phyloP scores from a whole-genome alignment of 2,329 filamentous ascomycete genomes.

The Fusarium sarcochroum region DNA sequence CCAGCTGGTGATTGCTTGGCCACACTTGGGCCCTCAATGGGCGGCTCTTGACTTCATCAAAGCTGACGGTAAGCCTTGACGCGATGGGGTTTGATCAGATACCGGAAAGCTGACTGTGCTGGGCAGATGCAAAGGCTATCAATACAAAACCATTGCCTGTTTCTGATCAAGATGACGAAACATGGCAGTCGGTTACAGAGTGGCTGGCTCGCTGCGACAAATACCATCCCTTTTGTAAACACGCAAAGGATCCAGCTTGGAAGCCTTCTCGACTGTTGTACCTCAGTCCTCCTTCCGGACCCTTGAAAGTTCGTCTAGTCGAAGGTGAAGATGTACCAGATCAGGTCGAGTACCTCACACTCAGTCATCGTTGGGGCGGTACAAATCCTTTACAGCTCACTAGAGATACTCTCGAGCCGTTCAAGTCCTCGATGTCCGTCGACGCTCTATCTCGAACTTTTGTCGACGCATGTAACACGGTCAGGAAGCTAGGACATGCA shows the following conservation, averaged over 20 bases:
- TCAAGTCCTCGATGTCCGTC: neutral
- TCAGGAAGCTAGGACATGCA: slow-evolving; percentile 1
- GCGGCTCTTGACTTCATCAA: slow-evolving; percentile 7
- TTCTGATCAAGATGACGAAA: slow-evolving; percentile 1
- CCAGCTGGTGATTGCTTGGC: slow-evolving; percentile 8
- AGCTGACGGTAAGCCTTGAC: neutral
- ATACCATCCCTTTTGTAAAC: slow-evolving; percentile 1
- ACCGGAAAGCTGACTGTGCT: neutral
- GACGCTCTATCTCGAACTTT: slow-evolving; percentile 11
- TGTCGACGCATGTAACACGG: neutral
- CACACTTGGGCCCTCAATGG: neutral
- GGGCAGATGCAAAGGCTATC: neutral
- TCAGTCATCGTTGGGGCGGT: slow-evolving; percentile 7
- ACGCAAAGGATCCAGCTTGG: neutral
- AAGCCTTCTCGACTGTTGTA: slow-evolving; percentile 11
- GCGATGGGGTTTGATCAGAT: neutral
- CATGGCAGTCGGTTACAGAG: neutral
- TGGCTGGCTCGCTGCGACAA: slow-evolving; percentile 14
- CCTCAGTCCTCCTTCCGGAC: neutral
- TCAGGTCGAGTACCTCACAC: slow-evolving; percentile 11
- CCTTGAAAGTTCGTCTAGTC: neutral
- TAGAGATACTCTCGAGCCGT: neutral
- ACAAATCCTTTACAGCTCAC: neutral
- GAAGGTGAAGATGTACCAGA: neutral
- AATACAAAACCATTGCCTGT: neutral